Base-by-base conservation (phyloP, 495 filamentous ascomycete genomes). In the Aspergillus cavernicola region DNA sequence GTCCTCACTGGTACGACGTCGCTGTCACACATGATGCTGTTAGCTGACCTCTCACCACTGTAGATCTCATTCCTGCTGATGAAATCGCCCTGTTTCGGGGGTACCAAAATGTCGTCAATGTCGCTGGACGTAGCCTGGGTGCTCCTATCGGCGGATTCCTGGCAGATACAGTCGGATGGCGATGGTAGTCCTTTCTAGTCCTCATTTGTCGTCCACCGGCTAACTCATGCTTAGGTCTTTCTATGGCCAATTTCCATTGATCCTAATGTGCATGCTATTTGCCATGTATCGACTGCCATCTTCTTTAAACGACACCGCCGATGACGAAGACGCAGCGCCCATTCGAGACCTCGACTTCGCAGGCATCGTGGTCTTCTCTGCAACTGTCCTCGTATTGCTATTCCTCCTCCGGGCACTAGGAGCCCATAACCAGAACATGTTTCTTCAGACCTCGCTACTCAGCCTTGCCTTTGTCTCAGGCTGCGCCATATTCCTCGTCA, bases 61-160 rank as follows among this genome's bases (percentile, higher is more conserved):
- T 16, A 70, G 67, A 68, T 31, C 22, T 68, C 16, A 39, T 58
- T 22, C 61, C 65, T 15, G 35, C 58, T 0, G 39, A 44, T 9
- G 53, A 65, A 5, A 55, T 68, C 0, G 66, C 61, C n/a, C 38
- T 68, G 3, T 53, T 58, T n/a, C 51, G 64, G 36, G 63, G 66
- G 37, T 68, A 68, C 31, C 56, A 61, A 20, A 65, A 67, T 20
- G 31, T 61, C 0, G 53, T 62, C 9, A 57, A 54, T n/a, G 46
- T 68, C 12, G 28, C 50, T 8, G 67, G 64, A 13, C 54, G 64
- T 32, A 61, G 64, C 15, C 12, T 57, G 9, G 67, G 66, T 3
- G 63, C 57, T 28, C 64, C 67, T 0, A 39, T 68, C 19, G 67
- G 66, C 0, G 67, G 66, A 2, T 29, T 66, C 11, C 44, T 70